Conservation (phyloP, 306 rosid species). For the Sphenostylis stenocarpa region DNA sequence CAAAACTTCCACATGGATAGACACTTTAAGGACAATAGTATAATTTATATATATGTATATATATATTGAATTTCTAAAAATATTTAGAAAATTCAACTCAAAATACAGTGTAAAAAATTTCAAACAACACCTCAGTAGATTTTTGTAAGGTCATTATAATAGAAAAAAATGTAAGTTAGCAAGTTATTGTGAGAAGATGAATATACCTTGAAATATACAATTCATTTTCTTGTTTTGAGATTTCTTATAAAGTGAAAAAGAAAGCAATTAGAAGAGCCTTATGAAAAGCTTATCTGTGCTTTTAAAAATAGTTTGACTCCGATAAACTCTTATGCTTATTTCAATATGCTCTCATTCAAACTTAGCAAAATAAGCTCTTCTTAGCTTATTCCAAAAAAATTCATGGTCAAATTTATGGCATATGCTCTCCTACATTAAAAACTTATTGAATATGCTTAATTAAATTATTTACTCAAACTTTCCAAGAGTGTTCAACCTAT, state of each 20-base stretch:
- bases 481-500: neutral
- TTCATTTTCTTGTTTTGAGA: neutral
- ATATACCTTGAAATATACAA: neutral
- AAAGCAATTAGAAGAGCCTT: neutral
- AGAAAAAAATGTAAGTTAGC: neutral
- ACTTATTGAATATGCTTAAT: neutral
- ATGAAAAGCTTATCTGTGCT: neutral
- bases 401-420: neutral
- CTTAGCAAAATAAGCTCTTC: neutral
- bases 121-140: neutral
- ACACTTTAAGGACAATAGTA: neutral
- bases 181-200: neutral
- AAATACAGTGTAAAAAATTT: neutral
- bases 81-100: neutral
- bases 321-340: neutral
- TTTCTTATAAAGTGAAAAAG: neutral
- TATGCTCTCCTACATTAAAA: neutral
- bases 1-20: neutral
- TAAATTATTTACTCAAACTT: neutral
- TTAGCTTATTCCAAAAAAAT: neutral
- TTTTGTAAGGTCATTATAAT: neutral
- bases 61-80: neutral
- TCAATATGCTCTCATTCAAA: neutral
- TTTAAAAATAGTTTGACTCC: neutral
- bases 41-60: too few species aligned